Percentiles rank a stretch among this genome's conserved stretches.
Conservation (phyloP, 352 stramenopile species). For the Phytophthora melonis region DNA sequence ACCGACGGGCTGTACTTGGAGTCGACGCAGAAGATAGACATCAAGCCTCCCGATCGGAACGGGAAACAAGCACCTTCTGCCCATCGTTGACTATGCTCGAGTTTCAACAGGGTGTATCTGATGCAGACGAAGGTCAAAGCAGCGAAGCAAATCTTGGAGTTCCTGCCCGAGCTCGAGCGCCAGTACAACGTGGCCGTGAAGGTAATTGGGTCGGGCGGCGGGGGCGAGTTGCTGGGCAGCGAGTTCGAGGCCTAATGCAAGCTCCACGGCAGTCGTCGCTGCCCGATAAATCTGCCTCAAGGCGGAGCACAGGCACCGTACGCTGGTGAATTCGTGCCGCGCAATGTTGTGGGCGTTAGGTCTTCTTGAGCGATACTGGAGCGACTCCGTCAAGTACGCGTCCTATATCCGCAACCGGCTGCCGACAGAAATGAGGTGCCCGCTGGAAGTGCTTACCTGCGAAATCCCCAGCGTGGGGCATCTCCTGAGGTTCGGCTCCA, state of each 20-base stretch:
- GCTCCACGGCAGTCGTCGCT: not conserved
- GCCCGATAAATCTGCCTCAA: not conserved
- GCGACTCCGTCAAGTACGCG: not conserved
- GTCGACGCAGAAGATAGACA: not conserved
- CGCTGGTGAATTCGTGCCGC: not conserved
- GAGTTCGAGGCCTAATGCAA: not conserved
- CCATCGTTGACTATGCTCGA: not conserved
- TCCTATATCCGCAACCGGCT: not conserved
- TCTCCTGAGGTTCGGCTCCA: not conserved
- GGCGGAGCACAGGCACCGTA: not conserved
- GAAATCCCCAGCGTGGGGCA: not conserved
- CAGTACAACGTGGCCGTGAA: not conserved
- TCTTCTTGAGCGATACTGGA: not conserved
- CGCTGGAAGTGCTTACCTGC: not conserved
- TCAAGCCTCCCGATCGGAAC: not conserved
- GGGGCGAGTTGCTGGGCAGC: not conserved
- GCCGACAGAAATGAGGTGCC: not conserved
- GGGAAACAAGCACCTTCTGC: not conserved
- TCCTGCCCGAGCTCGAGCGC: not conserved
- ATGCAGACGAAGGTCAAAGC: not conserved
- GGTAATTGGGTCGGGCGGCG: not conserved
- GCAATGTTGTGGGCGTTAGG: not conserved
- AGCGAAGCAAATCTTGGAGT: not conserved
- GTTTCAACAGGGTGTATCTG: not conserved
- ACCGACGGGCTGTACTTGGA: not conserved